phyloP scores from a whole-genome alignment of 805 yeast genomes.

The Limtongia smithiae region DNA sequence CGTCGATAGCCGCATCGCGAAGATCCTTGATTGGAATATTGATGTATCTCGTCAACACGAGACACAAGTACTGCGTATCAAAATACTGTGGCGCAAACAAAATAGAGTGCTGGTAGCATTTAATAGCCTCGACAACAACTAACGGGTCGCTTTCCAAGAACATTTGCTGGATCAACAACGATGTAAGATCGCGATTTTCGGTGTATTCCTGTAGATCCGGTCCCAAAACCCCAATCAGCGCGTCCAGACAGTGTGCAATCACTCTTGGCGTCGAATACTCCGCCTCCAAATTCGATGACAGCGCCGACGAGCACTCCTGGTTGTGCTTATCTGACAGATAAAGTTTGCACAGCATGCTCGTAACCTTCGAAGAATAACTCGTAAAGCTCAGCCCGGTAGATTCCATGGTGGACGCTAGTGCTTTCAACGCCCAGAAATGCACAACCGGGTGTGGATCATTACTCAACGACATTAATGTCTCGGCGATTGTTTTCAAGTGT shows the following conservation, averaged over 20 bases:
- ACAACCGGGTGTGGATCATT: conserved; percentile 84
- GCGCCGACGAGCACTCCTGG: conserved; percentile 42
- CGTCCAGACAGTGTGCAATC: conserved; percentile 45
- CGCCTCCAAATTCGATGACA: conserved; percentile 50
- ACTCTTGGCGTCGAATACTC: conserved; percentile 46
- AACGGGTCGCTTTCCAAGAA: conserved; percentile 37
- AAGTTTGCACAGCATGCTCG: conserved; percentile 42
- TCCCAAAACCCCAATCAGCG: conserved; percentile 52
- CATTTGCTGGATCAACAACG: conserved; percentile 38
- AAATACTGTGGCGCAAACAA: conserved; percentile 46
- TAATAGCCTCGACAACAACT: conserved; percentile 40
- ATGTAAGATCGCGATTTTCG: conserved; percentile 35
- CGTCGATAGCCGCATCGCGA: conserved; percentile 47
- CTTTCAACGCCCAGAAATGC: conserved; percentile 65
- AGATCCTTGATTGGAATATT: conserved; percentile 23
- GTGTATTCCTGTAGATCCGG: conserved; percentile 46
- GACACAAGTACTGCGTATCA: conserved; percentile 34
- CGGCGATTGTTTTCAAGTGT: conserved; percentile 47
- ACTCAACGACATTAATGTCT: conserved; percentile 57
- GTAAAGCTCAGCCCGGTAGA: conserved; percentile 50
- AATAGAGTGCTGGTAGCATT: conserved; percentile 45
- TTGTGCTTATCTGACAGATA: conserved; percentile 52
- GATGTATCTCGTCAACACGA: conserved; percentile 25
- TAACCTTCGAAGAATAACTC: conserved; percentile 43
- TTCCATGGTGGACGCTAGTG: conserved; percentile 55